A percentile compares a stretch with the other conserved stretches of the same genome.
phyloP scores from a whole-genome alignment of 2,329 filamentous ascomycete species.

The Pseudovirgaria hyperparasitica region DNA sequence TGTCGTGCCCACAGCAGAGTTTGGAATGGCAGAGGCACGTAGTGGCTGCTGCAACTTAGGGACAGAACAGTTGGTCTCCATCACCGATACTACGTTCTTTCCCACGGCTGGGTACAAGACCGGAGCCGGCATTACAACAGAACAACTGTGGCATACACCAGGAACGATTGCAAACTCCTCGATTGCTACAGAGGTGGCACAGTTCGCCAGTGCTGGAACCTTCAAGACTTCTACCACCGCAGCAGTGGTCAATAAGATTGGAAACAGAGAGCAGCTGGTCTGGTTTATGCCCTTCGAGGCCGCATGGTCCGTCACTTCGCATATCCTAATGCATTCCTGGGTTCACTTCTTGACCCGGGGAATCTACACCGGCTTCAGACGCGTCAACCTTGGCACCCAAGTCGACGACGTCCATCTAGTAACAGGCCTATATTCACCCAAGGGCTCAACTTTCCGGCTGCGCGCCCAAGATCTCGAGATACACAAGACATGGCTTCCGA shows the following conservation, averaged over 20 bases:
- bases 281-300: conserved; percentile 42
- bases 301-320: conserved; percentile 36
- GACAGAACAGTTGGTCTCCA: conserved; percentile 24
- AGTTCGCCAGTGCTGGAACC: conserved; percentile 32
- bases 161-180: conserved; percentile 38
- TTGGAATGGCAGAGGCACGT: conserved; percentile 23
- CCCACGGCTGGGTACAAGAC: conserved; percentile 37
- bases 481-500: conserved; percentile 12
- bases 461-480: conserved; percentile 10
- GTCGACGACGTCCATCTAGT: conserved; percentile 48
- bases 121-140: conserved; percentile 10
- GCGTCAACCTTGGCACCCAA: conserved; percentile 40
- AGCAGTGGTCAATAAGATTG: conserved; percentile 42
- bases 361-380: conserved; percentile 39
- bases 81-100: conserved; percentile 39
- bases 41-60: conserved; percentile 9
- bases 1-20: conserved; percentile 38
- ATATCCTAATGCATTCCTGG: conserved; percentile 45
- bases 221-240: no score
- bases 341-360: conserved; percentile 48
- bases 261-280: conserved; percentile 42
- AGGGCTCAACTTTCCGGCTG: conserved; percentile 34
- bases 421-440: conserved; percentile 25
- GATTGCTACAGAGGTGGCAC: conserved; percentile 39
- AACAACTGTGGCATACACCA: conserved; percentile 41